A percentile compares a stretch with the other conserved stretches of the same genome.
These are phyloP conservation scores for Truncatella angustata DNA, from an alignment of 2,329 filamentous ascomycete genomes.

Conservation along the genomic window DNA sequence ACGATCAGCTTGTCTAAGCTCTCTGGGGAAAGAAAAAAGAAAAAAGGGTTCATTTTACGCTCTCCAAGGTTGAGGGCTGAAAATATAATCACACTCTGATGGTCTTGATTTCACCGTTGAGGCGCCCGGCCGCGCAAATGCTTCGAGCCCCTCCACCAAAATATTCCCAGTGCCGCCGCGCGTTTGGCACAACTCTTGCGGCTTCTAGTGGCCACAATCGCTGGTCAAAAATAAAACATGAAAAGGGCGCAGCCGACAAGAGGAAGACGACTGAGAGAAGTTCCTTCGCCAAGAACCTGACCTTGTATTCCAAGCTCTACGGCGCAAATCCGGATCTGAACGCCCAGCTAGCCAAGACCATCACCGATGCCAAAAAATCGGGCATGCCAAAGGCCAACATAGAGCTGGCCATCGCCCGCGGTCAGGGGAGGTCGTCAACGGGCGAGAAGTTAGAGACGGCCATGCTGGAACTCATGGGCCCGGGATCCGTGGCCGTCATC, in stretches of 20 bases:
- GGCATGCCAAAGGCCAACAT: constrained; percentile 83
- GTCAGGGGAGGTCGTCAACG: constrained; percentile 75
- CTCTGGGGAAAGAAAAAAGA: no score
- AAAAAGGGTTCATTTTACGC: no score
- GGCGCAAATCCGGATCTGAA: constrained; percentile 74
- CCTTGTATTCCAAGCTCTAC: constrained; percentile 72
- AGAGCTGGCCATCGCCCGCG: constrained; percentile 81
- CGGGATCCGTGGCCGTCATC: constrained; percentile 68
- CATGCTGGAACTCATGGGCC: constrained; percentile 78
- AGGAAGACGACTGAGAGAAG: constrained; percentile 73
- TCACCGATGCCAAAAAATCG: constrained; percentile 78
- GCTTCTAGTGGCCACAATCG: constrained; percentile 75
- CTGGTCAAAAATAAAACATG: constrained; percentile 95
- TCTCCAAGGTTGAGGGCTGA: no score
- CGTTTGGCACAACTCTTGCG: constrained; percentile 43
- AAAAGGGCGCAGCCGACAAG: constrained; percentile 83
- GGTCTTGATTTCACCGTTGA: background rate
- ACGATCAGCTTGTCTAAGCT: no score
- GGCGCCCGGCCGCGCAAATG: background rate
- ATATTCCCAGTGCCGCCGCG: constrained; percentile 48
- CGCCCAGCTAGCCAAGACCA: constrained; percentile 68
- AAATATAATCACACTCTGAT: no score
- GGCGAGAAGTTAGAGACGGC: constrained; percentile 76
- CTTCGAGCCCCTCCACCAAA: constrained; percentile 18
- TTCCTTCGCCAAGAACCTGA: constrained; percentile 69